These are phyloP conservation scores for Pyricularia sp. DNA, from an alignment of 2,329 filamentous ascomycete species.

Conservation along the genomic window DNA sequence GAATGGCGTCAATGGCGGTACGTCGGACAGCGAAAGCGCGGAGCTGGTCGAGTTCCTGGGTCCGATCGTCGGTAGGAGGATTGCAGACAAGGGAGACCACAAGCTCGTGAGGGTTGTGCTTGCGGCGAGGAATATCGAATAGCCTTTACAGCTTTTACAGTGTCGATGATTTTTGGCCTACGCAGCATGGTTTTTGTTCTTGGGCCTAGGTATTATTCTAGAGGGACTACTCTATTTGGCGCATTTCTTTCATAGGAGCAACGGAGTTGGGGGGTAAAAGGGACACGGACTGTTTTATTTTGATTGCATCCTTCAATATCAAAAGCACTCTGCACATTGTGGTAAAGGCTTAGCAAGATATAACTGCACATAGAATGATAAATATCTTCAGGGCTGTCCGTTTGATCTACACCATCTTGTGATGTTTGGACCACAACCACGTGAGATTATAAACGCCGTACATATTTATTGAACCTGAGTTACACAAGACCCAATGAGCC, in stretches of 20 bases:
- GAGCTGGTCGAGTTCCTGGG: conserved; percentile 47
- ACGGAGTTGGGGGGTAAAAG: background rate
- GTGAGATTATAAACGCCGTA: background rate
- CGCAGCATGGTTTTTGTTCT: no score
- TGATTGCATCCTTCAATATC: background rate
- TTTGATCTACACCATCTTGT: background rate
- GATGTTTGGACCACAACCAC: background rate
- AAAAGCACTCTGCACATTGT: background rate
- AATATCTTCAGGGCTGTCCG: background rate
- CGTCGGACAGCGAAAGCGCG: conserved; percentile 26
- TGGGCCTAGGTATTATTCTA: background rate
- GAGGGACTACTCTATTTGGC: background rate
- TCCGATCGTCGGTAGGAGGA: conserved; percentile 39
- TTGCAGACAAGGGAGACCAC: conserved; percentile 35
- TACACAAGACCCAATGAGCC: background rate
- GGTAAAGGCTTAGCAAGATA: background rate
- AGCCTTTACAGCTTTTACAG: conserved; percentile 7
- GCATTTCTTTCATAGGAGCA: background rate
- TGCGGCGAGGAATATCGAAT: conserved; percentile 45
- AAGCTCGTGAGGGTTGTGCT: conserved; percentile 40
- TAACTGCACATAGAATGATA: background rate
- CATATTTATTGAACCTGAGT: background rate
- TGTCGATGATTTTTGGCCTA: background rate
- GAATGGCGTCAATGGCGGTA: conserved; percentile 31
- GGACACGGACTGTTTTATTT: background rate